phyloP scores from a whole-genome alignment of 2,329 filamentous ascomycete species.

The Dothistroma pini region DNA sequence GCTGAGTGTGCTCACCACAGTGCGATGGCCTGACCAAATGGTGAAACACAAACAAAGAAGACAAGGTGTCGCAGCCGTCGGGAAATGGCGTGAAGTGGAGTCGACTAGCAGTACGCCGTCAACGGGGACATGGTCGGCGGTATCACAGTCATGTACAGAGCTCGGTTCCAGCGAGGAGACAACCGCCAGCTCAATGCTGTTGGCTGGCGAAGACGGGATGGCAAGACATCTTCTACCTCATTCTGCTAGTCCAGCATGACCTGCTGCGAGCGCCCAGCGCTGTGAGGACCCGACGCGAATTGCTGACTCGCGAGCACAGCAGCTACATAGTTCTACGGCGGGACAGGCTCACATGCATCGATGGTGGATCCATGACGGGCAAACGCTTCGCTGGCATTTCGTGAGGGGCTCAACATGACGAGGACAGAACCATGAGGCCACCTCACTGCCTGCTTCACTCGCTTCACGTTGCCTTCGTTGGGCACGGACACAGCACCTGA shows the following conservation, averaged over 20 bases:
- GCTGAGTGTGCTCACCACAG: neutral
- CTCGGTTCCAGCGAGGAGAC: neutral
- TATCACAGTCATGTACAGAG: neutral
- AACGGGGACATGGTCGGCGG: neutral
- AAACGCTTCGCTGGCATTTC: conserved; percentile 3
- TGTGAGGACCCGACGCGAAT: neutral
- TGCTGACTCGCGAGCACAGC: neutral
- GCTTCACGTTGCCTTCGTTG: neutral
- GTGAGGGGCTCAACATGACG: neutral
- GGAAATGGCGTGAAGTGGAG: neutral
- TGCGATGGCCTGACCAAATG: neutral
- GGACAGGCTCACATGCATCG: neutral
- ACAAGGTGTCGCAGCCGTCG: neutral
- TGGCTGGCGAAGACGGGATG: neutral
- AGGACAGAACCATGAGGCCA: neutral
- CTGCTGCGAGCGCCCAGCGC: neutral
- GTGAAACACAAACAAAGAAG: neutral
- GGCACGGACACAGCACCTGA: neutral
- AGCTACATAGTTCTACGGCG: neutral
- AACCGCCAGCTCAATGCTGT: neutral
- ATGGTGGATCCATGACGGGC: neutral
- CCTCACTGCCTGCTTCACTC: neutral
- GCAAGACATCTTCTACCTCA: neutral
- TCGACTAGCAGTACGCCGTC: neutral
- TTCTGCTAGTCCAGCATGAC: neutral